Evolutionary conservation across 2,329 filamentous ascomycete genomes (phyloP), one percentile per base, ranked within the genome.

Genomic region (Sporothrix phasma): DNA sequence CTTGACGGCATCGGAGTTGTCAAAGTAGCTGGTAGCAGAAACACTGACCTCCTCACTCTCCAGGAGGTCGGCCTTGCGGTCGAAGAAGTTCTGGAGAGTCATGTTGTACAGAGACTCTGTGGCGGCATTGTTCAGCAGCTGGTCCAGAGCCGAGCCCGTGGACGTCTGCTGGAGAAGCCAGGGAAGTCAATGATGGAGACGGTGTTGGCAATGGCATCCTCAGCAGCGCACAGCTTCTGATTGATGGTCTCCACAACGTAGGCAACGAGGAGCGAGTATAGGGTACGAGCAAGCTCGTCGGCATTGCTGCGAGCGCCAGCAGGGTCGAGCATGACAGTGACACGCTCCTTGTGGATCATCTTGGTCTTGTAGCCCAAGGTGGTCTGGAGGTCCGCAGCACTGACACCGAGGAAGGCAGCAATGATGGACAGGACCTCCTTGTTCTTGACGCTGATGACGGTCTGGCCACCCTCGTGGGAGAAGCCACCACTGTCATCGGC

Each of bases 291-390:
- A 58, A 99, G 84, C 75, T 97, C 94, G 72, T 97, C 92, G 17
- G 94, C 94, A 70, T 97, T 97, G 45, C 86, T 88, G 60, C 92
- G 88, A 53, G 94, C 94, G 45, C 94, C 94, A 64, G 86, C 87
- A 6, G 93, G 90, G 72, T 99, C 94, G 39, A 99, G 83, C 92
- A 99, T 96, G 68, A 99, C 90, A 0, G 94, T 99, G n/a, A 99
- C 94, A 63, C 94, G 88, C 79, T 99, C 94, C 68, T 92, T 89
- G 72, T 95, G 90, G 64, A 99, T 88, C 69, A 94, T 97, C 80
- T 96, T 97, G 22, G 92, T 97, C 78, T 96, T 95, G 80, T 97
- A 96, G 3, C 92, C 91, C 65, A 99, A 80, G 34, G 91, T 96
- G 45, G 84, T 87, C 76, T 99, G 92, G 5, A 99, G 81, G 66